phyloP scores from a whole-genome alignment of 257 asterid genomes.

The Solanum stenotomum region DNA sequence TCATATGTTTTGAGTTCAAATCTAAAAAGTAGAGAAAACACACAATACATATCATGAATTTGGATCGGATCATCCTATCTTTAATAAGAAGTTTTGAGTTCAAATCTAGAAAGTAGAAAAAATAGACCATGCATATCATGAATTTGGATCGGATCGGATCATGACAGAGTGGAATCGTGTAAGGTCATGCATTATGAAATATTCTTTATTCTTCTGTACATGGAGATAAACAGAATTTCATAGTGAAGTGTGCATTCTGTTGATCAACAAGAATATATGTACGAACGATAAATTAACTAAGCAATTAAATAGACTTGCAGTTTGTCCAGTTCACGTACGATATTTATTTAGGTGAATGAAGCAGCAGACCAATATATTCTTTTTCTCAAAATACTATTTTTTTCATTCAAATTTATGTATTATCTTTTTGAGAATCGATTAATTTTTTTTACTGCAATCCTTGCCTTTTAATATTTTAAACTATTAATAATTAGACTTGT shows the following conservation, averaged over 20 bases:
- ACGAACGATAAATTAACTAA: not conserved
- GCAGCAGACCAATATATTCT: not conserved
- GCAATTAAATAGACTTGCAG: not conserved
- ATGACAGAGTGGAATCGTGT: not conserved
- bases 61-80: not conserved
- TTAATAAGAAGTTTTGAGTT: too few species aligned
- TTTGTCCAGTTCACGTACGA: not conserved
- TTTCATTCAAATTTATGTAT: rapidly evolving
- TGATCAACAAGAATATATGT: not conserved
- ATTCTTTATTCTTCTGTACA: not conserved
- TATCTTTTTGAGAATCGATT: rapidly evolving
- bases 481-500: not conserved
- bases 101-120: too few species aligned
- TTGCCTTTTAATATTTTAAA: not conserved
- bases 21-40: too few species aligned
- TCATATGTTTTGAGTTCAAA: not conserved
- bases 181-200: not conserved
- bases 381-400: not conserved
- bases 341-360: not conserved
- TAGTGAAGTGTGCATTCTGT: not conserved
- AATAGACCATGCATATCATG: not conserved
- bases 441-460: not conserved
- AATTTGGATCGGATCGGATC: not conserved
- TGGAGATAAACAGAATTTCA: not conserved
- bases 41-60: not conserved